A percentile compares a stretch with the other conserved stretches of the same genome.
Conservation (phyloP, 2,329 filamentous ascomycete genomes). For the Didymellaceae sp. region DNA sequence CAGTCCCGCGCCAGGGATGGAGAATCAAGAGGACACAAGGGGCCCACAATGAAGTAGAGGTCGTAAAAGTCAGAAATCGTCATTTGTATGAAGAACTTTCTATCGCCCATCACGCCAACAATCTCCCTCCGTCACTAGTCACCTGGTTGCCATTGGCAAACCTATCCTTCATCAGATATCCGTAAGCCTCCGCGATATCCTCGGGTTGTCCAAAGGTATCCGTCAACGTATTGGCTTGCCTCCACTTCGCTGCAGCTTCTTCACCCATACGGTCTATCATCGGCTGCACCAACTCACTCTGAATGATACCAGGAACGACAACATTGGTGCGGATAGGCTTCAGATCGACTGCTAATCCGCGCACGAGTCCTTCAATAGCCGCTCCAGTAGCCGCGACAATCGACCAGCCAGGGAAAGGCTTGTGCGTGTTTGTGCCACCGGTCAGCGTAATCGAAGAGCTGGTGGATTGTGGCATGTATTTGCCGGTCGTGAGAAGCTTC, state of each 20-base stretch:
- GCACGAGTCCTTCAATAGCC: constrained; percentile 42
- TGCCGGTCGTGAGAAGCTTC: constrained; percentile 45
- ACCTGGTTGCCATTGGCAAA: constrained; percentile 48
- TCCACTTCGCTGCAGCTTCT: constrained; percentile 24
- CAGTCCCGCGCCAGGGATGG: constrained; percentile 1
- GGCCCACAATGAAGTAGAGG: too few species aligned
- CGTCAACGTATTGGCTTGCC: constrained; percentile 29
- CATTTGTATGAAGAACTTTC: too few species aligned
- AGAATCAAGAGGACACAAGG: neutral
- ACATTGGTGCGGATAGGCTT: constrained; percentile 53
- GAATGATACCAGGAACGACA: constrained; percentile 51
- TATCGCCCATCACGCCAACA: constrained; percentile 20
- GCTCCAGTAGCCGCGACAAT: constrained; percentile 34
- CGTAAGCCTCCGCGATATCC: constrained; percentile 55
- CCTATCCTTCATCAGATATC: constrained; percentile 53
- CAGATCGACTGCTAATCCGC: constrained; percentile 52
- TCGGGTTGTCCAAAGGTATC: constrained; percentile 32
- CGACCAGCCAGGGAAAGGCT: constrained; percentile 46
- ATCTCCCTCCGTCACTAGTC: constrained; percentile 47
- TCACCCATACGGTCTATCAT: constrained; percentile 24
- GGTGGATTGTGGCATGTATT: constrained; percentile 41
- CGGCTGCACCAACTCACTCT: constrained; percentile 50
- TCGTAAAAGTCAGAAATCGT: too few species aligned
- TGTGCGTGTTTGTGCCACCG: constrained; percentile 44
- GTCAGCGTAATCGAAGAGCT: constrained; percentile 52